phyloP scores from a whole-genome alignment of 2,329 filamentous ascomycete genomes.

The Calonectria multiphialidica region DNA sequence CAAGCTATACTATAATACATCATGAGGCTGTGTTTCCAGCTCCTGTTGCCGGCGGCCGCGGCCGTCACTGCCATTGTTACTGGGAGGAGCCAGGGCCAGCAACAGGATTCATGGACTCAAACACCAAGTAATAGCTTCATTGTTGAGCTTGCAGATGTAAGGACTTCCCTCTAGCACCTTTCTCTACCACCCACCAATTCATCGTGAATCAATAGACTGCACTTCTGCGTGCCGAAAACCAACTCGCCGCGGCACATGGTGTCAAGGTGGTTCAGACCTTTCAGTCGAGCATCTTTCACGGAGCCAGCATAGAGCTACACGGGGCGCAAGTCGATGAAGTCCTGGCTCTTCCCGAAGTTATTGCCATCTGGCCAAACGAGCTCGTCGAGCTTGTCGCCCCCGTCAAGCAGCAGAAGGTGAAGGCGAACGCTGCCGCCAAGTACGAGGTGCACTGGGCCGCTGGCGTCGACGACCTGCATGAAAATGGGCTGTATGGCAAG shows the following conservation, averaged over 20 bases:
- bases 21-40: background rate
- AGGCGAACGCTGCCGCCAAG: constrained; percentile 10
- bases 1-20: background rate
- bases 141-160: background rate
- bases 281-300: constrained; percentile 37
- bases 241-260: background rate
- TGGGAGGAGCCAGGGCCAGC: background rate
- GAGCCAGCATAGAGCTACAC: constrained; percentile 36
- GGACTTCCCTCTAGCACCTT: background rate
- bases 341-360: constrained; percentile 31
- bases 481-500: constrained; percentile 36
- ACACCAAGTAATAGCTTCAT: background rate
- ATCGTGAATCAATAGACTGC: background rate
- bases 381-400: constrained; percentile 8
- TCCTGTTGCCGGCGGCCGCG: background rate
- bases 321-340: constrained; percentile 33
- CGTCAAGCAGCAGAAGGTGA: background rate
- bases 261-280: constrained; percentile 25
- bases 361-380: constrained; percentile 36
- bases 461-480: constrained; percentile 41
- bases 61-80: background rate
- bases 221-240: background rate
- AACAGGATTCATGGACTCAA: background rate
- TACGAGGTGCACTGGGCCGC: constrained; percentile 41
- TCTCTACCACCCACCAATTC: background rate